These are phyloP conservation scores for Kluyveromyces nonfermentans DNA, from an alignment of 805 yeast genomes.

Conservation along the genomic window DNA sequence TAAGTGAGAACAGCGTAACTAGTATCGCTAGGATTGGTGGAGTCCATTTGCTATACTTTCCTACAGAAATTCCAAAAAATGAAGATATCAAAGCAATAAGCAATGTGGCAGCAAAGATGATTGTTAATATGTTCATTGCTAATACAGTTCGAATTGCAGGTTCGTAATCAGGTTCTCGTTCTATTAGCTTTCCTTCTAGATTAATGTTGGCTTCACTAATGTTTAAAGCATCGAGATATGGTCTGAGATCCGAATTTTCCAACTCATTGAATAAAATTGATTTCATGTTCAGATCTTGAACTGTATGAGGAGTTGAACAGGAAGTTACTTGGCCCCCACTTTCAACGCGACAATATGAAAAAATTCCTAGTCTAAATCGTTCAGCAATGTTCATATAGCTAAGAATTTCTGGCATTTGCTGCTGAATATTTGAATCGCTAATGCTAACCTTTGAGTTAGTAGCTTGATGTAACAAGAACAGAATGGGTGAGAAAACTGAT, in stretches of 20 bases:
- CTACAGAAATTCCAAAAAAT: conserved; percentile 5
- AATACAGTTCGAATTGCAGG: conserved; percentile 26
- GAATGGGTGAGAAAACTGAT: conserved; percentile 14
- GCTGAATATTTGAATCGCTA: conserved; percentile 15
- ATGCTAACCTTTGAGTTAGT: conserved; percentile 6
- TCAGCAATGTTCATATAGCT: conserved; percentile 21
- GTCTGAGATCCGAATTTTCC: conserved; percentile 22
- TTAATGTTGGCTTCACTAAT: conserved; percentile 20
- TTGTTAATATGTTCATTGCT: conserved; percentile 21
- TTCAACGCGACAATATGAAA: conserved; percentile 23
- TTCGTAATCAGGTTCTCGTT: conserved; percentile 24
- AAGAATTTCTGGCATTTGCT: conserved; percentile 19
- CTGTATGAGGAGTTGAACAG: conserved; percentile 25
- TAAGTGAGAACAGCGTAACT: conserved; percentile 18
- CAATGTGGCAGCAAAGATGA: conserved; percentile 17
- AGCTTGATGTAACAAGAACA: conserved; percentile 15
- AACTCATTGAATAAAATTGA: conserved; percentile 23
- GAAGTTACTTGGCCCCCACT: conserved; percentile 12
- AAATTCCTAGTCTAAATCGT: conserved; percentile 23
- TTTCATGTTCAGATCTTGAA: conserved; percentile 27
- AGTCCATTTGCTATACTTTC: background rate
- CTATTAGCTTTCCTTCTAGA: conserved; percentile 23
- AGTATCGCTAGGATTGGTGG: conserved; percentile 8
- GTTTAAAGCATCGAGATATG: conserved; percentile 23
- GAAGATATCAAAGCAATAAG: conserved; percentile 8